These are phyloP conservation scores for Kazachstania sp. DNA, from an alignment of 1,139 yeast species.

Conservation along the genomic window DNA sequence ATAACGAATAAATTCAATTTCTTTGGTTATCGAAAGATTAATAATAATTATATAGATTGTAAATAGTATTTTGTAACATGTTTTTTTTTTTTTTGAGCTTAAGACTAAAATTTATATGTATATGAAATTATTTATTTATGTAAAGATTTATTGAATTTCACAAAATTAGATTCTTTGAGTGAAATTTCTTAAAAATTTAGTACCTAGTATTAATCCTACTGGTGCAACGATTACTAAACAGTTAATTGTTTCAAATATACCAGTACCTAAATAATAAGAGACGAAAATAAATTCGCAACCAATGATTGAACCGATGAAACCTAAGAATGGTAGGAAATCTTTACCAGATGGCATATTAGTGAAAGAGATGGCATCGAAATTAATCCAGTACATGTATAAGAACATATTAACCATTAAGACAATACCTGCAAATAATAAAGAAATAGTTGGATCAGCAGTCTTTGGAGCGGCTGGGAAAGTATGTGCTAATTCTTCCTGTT, in stretches of 20 bases:
- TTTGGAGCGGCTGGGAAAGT: constrained; percentile 50
- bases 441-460: constrained; percentile 48
- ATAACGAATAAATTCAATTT: background rate
- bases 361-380: constrained; percentile 41
- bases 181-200: constrained; percentile 45
- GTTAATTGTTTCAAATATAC: constrained; percentile 63
- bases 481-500: constrained; percentile 59
- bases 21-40: constrained; percentile 45
- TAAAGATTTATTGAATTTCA: no score
- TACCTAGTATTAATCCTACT: constrained; percentile 59
- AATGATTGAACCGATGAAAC: constrained; percentile 46
- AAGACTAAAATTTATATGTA: background rate
- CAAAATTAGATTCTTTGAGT: constrained; percentile 10
- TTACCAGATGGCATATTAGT: constrained; percentile 29
- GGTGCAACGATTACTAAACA: constrained; percentile 42
- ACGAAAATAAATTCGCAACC: constrained; percentile 57
- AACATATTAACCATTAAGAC: constrained; percentile 36
- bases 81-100: background rate
- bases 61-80: background rate
- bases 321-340: constrained; percentile 25
- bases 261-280: constrained; percentile 59
- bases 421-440: constrained; percentile 46
- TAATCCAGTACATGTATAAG: constrained; percentile 43
- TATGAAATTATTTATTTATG: constrained; percentile 1
- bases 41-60: constrained; percentile 33